These are phyloP conservation scores for Trypanosoma platydactyli DNA, from an alignment of 208 protist genomes.

Conservation along the genomic window DNA sequence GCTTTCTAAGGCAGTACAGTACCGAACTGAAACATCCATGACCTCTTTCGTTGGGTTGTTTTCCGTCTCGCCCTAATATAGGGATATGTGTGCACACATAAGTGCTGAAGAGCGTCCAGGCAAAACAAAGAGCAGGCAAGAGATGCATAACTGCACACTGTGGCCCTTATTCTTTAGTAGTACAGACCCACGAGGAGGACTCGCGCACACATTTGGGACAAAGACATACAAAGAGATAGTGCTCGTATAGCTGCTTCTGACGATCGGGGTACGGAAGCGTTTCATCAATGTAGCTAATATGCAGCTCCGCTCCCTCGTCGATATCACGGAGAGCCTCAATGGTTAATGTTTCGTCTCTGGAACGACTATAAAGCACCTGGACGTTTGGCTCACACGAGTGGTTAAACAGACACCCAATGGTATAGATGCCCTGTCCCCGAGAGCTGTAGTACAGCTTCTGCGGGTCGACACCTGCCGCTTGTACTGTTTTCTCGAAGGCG, in stretches of 20 bases:
- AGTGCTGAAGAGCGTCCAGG: too few relatives aligned
- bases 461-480: conserved; percentile 7
- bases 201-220: conserved; percentile 40
- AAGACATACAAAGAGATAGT: conserved; percentile 75
- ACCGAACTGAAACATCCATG: too few relatives aligned
- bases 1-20: too few relatives aligned
- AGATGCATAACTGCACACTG: too few relatives aligned
- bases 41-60: too few relatives aligned
- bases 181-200: not conserved
- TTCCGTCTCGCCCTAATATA: too few relatives aligned
- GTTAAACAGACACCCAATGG: conserved; percentile 73
- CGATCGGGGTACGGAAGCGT: conserved; percentile 34
- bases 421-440: conserved; percentile 67
- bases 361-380: conserved; percentile 46
- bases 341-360: conserved; percentile 62
- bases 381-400: conserved; percentile 81
- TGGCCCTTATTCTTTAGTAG: too few relatives aligned
- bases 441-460: conserved; percentile 33
- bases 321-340: conserved; percentile 66
- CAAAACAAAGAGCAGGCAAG: too few relatives aligned
- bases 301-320: conserved; percentile 58
- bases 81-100: too few relatives aligned
- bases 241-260: conserved; percentile 65
- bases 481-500: conserved; percentile 36
- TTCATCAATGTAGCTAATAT: conserved; percentile 78